phyloP scores from a whole-genome alignment of 352 stramenopile genomes.

The Pythium myriotylum region DNA sequence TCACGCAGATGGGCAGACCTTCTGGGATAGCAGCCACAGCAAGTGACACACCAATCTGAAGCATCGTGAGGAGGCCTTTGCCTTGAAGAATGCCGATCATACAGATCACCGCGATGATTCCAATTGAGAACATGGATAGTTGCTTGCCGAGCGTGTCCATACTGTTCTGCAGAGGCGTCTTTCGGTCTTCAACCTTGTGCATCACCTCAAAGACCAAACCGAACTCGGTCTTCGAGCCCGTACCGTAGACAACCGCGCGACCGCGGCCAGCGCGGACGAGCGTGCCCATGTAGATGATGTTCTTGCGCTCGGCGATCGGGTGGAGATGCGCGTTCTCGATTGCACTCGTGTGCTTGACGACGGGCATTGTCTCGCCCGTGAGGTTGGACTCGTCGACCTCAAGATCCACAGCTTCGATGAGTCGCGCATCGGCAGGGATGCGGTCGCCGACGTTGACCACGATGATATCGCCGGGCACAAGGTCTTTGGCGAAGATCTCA shows the following conservation, averaged over 20 bases:
- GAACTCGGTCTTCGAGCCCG: constrained; percentile 95
- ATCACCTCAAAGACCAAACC: constrained; percentile 95
- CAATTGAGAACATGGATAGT: constrained; percentile 93
- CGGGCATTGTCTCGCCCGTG: constrained; percentile 91
- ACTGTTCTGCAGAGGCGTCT: constrained; percentile 93
- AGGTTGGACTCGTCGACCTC: constrained; percentile 95
- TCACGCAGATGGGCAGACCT: constrained; percentile 81
- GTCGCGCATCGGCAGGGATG: constrained; percentile 90
- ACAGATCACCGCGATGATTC: constrained; percentile 94
- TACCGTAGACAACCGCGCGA: constrained; percentile 93
- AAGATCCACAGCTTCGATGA: constrained; percentile 88
- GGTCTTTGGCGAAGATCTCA: constrained; percentile 75
- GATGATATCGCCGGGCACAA: constrained; percentile 86
- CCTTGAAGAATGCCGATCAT: constrained; percentile 91
- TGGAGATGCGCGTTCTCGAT: constrained; percentile 74
- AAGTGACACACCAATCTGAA: constrained; percentile 95
- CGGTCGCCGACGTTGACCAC: constrained; percentile 93
- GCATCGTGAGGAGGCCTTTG: constrained; percentile 94
- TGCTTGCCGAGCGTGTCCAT: constrained; percentile 97
- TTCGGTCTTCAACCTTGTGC: constrained; percentile 91
- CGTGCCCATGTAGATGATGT: constrained; percentile 97
- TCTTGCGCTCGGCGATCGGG: constrained; percentile 76
- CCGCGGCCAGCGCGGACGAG: constrained; percentile 92
- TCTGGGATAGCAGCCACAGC: constrained; percentile 77
- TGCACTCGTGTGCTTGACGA: constrained; percentile 65